Base-by-base conservation (phyloP, 1,284 basidiomycete species). In the Cystobasidium sp. region DNA sequence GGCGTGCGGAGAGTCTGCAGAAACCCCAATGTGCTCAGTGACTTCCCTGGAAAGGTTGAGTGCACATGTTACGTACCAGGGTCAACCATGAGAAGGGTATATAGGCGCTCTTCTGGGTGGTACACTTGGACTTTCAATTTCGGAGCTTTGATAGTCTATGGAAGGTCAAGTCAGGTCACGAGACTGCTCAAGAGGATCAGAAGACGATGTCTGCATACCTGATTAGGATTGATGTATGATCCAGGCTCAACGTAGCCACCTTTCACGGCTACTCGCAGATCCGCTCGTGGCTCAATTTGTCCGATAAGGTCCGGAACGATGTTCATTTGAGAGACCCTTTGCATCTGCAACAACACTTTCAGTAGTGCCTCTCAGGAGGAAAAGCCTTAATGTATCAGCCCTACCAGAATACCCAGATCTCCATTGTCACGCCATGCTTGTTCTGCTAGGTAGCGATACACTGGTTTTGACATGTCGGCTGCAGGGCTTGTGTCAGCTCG, bases 81-180 rank as follows among this genome's bases (percentile, higher is more conserved):
- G 82, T 98, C 94, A 61, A 97, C 84, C 82, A 97, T 88, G 43
- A 96, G 83, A 75, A 98, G 83, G 0, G 95, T 97, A 82, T 97
- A 97, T n/a, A 90, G 83, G 62, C 90, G 87, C 16, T 87, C 87
- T 67, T 96, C 92, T 0, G 87, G 84, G 81, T 92, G 91, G 85
- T 90, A 95, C 1, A 90, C 88, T 56, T 89, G 91, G 6, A 88
- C 88, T 76, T 88, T 88, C 8, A 95, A 78, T 70, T 82, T 84
- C 0, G 92, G 91, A 6, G 85, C 86, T 63, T 85, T 81, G 8
- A 87, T 78, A 0, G 91, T 93, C 88, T 90, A 53, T 14, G 51
- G 37, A 70, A 72, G 56, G 22, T 46, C 2, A 22, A 12, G 53
- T 71, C 31, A 71, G 63, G 24, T 20, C 43, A 46, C 8, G 6